These are phyloP conservation scores for Cardamine resedifolia DNA, from an alignment of 345 rosid species.

Conservation along the genomic window DNA sequence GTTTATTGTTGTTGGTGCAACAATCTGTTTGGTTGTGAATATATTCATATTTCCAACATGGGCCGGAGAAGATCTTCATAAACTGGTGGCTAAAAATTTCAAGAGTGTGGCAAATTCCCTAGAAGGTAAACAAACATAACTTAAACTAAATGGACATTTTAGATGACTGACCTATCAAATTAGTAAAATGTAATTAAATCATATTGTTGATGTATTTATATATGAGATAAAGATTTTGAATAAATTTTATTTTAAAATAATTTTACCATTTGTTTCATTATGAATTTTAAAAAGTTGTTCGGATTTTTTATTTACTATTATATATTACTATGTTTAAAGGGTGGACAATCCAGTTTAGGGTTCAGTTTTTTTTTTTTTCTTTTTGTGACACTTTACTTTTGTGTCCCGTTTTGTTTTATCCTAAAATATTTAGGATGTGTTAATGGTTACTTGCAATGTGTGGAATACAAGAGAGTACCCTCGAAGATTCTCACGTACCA, in stretches of 20 bases:
- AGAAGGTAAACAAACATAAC: conserved; percentile 52
- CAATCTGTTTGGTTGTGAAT: conserved; percentile 56
- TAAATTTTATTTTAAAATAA: not conserved
- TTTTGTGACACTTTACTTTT: not conserved
- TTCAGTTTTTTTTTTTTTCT: not conserved
- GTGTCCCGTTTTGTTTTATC: not conserved
- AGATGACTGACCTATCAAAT: not conserved
- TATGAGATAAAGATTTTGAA: not conserved
- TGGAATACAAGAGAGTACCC: conserved; percentile 73
- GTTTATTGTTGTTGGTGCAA: conserved; percentile 71
- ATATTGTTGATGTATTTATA: not conserved
- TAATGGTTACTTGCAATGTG: conserved; percentile 64
- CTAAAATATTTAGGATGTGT: conserved; percentile 57
- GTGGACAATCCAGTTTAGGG: not conserved
- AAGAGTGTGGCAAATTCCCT: conserved; percentile 69
- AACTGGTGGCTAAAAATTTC: conserved; percentile 73
- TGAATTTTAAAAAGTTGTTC: not conserved
- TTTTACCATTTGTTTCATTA: not conserved
- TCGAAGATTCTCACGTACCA: conserved; percentile 81
- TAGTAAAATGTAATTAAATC: not conserved
- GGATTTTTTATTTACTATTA: not conserved
- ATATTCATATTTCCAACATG: conserved; percentile 70
- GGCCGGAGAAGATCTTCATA: conserved; percentile 92
- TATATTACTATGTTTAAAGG: too few species aligned
- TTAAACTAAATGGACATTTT: not conserved